Conservation (phyloP, 2,329 filamentous ascomycete species). For the Fusarium temperatum region DNA sequence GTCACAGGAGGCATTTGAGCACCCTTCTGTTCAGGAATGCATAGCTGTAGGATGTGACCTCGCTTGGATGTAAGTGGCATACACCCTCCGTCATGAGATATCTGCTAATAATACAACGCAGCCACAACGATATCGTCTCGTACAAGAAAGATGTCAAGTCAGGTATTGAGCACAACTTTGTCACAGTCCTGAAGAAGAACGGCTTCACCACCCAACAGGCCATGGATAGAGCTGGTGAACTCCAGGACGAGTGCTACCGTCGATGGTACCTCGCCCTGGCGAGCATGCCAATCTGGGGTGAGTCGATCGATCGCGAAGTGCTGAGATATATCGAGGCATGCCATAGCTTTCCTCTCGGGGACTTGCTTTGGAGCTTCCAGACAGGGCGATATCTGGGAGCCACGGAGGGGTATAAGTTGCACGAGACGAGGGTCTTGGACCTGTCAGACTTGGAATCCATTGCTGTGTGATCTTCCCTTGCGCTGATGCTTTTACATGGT, state of each 20-base stretch:
- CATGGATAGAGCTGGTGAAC: not conserved
- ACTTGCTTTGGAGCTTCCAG: not conserved
- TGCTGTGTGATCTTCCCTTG: not conserved
- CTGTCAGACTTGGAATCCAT: not conserved
- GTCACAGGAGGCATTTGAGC: not conserved
- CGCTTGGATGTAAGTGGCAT: not conserved
- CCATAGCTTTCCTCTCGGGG: not conserved
- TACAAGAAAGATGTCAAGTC: not conserved
- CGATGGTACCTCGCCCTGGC: not conserved
- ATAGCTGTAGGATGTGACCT: not conserved
- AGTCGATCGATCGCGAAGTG: not conserved
- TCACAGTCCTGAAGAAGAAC: not conserved
- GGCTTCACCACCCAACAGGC: not conserved
- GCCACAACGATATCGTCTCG: not conserved
- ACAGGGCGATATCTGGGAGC: not conserved
- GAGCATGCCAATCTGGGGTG: not conserved
- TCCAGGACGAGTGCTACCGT: not conserved
- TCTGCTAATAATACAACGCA: not conserved
- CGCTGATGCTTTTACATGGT: not conserved
- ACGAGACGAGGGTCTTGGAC: not conserved
- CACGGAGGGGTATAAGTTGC: not conserved
- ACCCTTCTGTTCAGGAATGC: not conserved
- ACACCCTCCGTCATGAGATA: accelerated
- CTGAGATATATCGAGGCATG: not conserved
- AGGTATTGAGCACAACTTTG: not conserved